Conservation (phyloP, 495 filamentous ascomycete species). For the Neurospora sp. region DNA sequence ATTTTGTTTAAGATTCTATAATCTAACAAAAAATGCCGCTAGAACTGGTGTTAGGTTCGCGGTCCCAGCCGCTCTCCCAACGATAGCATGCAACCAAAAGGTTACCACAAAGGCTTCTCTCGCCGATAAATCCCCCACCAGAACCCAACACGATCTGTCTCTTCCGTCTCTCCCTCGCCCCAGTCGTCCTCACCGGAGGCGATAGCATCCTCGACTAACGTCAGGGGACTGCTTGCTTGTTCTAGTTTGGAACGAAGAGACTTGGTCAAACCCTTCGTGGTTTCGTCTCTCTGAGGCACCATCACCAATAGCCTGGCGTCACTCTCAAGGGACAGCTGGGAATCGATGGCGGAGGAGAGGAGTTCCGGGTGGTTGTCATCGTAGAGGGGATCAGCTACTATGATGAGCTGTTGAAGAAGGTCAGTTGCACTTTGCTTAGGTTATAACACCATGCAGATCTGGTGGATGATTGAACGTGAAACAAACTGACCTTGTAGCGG, state of each 20-base stretch:
- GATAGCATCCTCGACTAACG: constrained; percentile 21
- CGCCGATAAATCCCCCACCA: constrained; percentile 38
- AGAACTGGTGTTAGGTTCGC: not conserved
- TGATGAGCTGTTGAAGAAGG: constrained; percentile 21
- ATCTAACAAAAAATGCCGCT: not conserved
- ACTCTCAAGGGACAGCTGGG: constrained; percentile 23
- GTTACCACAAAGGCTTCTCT: not conserved
- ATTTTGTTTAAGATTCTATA: not conserved
- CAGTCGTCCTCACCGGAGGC: constrained; percentile 37
- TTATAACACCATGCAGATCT: not conserved
- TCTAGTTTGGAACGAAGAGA: constrained; percentile 19
- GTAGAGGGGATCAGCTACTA: constrained; percentile 37
- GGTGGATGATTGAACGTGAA: not conserved
- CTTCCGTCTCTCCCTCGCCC: constrained; percentile 30
- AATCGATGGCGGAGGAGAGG: constrained; percentile 28
- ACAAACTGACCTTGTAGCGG: constrained; percentile 27
- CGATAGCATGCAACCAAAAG: not conserved
- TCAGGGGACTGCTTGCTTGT: constrained; percentile 12
- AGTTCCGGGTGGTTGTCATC: constrained; percentile 38
- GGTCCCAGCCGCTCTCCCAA: not conserved
- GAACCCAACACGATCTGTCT: constrained; percentile 25
- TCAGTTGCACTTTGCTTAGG: not conserved
- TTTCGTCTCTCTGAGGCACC: constrained; percentile 34
- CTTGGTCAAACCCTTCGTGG: constrained; percentile 23
- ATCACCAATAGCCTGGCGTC: constrained; percentile 32